These are phyloP conservation scores for Scytalidium lignicola DNA, from an alignment of 2,329 filamentous ascomycete genomes.

Conservation along the genomic window DNA sequence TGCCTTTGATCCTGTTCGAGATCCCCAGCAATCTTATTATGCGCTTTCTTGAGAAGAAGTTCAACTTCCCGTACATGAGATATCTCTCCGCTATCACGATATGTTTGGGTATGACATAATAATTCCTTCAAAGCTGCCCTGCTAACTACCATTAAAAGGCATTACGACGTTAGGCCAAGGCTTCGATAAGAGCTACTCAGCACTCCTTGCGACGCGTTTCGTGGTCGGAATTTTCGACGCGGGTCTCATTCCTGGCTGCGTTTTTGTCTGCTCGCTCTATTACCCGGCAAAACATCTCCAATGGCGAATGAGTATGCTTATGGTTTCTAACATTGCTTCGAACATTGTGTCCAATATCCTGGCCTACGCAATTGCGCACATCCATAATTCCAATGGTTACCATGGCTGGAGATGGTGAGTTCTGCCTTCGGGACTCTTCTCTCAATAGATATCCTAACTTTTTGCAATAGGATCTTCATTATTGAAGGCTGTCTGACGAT, in stretches of 20 bases:
- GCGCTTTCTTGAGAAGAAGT: constrained; percentile 17
- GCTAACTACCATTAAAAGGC: constrained; percentile 8
- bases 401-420: constrained; percentile 56
- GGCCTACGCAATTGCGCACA: constrained; percentile 32
- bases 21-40: constrained; percentile 28
- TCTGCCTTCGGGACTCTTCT: neutral
- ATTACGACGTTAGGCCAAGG: constrained; percentile 22
- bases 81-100: constrained; percentile 14
- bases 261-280: constrained; percentile 43
- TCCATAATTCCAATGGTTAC: constrained; percentile 65
- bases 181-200: constrained; percentile 56
- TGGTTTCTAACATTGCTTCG: constrained; percentile 33
- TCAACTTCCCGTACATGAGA: constrained; percentile 13
- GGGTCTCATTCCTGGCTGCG: constrained; percentile 40
- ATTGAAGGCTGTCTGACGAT: constrained; percentile 43
- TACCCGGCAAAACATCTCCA: constrained; percentile 44
- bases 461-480: constrained; percentile 40
- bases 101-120: neutral
- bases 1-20: constrained; percentile 33
- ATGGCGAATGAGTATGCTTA: constrained; percentile 40
- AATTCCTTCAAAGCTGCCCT: neutral
- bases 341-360: constrained; percentile 20
- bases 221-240: constrained; percentile 42
- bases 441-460: constrained; percentile 23
- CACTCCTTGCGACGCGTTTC: constrained; percentile 60